phyloP scores from a whole-genome alignment of 2,329 filamentous ascomycete species.

The Lasiodiplodia citricola region DNA sequence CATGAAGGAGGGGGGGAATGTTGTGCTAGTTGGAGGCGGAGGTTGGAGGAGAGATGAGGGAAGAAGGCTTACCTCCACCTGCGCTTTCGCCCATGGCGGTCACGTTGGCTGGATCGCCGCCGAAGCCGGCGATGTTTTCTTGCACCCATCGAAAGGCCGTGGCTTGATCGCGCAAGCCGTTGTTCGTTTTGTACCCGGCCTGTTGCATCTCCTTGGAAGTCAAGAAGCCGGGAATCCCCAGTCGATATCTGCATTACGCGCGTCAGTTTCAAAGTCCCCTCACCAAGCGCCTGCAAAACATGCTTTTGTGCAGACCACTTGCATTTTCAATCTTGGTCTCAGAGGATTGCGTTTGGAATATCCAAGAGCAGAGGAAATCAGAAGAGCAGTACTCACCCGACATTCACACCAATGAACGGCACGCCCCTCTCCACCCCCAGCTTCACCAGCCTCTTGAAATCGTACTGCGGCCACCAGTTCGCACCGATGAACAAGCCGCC shows the following conservation, averaged over 20 bases:
- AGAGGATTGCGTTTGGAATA: too few relatives aligned
- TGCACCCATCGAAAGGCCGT: slow-evolving; percentile 46
- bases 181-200: slow-evolving; percentile 47
- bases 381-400: slow-evolving; percentile 51
- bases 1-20: neutral
- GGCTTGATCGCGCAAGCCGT: slow-evolving; percentile 43
- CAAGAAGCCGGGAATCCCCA: slow-evolving; percentile 43
- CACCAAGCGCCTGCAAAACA: too few relatives aligned
- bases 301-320: rapidly evolving
- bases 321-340: neutral
- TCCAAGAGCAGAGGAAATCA: neutral
- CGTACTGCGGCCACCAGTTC: slow-evolving; percentile 60
- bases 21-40: too few relatives aligned
- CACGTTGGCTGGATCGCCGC: slow-evolving; percentile 45
- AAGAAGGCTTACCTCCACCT: slow-evolving; percentile 48
- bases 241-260: slow-evolving; percentile 35
- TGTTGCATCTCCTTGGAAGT: slow-evolving; percentile 55
- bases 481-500: slow-evolving; percentile 58
- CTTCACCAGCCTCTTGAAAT: slow-evolving; percentile 52
- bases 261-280: neutral
- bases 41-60: neutral
- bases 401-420: slow-evolving; percentile 52
- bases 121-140: slow-evolving; percentile 44
- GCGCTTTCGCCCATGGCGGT: slow-evolving; percentile 55
- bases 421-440: slow-evolving; percentile 49